These are phyloP conservation scores for Globisporangium alternatum DNA, from an alignment of 352 stramenopile species.

Conservation along the genomic window DNA sequence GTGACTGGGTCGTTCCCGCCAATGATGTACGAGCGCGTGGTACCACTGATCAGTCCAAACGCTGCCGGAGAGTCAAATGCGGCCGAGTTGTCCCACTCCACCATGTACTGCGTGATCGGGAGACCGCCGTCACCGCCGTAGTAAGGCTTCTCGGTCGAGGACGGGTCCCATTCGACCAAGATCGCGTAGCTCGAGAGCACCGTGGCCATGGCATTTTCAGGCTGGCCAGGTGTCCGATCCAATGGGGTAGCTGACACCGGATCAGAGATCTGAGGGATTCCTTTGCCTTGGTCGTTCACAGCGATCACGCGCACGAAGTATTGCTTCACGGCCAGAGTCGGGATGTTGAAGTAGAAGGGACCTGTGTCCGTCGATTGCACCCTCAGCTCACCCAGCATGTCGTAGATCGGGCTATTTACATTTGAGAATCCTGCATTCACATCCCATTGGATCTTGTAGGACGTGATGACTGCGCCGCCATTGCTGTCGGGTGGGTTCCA, in stretches of 20 bases:
- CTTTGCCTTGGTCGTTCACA: constrained; percentile 88
- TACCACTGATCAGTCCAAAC: constrained; percentile 55
- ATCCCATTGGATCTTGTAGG: constrained; percentile 95
- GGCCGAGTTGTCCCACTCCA: constrained; percentile 92
- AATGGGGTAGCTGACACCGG: constrained; percentile 52
- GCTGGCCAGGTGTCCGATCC: constrained; percentile 74
- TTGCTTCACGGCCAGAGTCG: constrained; percentile 43
- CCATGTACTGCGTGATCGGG: constrained; percentile 93
- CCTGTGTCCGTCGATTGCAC: constrained; percentile 32
- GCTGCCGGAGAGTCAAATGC: constrained; percentile 89
- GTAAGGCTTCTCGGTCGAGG: constrained; percentile 73
- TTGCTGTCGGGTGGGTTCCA: constrained; percentile 64
- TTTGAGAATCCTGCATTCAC: constrained; percentile 62
- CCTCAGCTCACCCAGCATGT: constrained; percentile 42
- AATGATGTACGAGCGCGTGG: constrained; percentile 77
- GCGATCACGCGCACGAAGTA: constrained; percentile 92
- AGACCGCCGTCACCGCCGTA: constrained; percentile 92
- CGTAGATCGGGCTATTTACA: constrained; percentile 67
- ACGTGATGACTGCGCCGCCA: constrained; percentile 72
- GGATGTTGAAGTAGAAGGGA: constrained; percentile 92
- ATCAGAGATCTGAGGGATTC: constrained; percentile 38
- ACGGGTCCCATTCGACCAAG: constrained; percentile 88
- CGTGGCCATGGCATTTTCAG: constrained; percentile 52
- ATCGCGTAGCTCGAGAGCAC: constrained; percentile 91
- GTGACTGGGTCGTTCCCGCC: constrained; percentile 93